These are phyloP conservation scores for Fraxinus ornus DNA, from an alignment of 305 asterid genomes.

Conservation along the genomic window DNA sequence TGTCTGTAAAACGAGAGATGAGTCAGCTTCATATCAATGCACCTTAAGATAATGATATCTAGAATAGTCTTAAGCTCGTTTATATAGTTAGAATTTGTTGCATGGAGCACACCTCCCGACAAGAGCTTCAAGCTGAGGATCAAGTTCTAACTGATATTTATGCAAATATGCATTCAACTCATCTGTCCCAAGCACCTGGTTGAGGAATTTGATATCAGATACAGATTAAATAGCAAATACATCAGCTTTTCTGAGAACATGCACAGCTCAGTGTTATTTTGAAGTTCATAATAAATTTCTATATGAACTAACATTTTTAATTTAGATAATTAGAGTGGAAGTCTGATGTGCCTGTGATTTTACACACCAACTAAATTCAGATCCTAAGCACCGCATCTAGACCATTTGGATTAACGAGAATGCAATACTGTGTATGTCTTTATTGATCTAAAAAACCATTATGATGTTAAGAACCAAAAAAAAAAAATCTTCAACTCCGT, in stretches of 20 bases:
- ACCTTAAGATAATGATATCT: background rate
- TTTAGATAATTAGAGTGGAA: background rate
- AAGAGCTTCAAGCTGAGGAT: constrained; percentile 82
- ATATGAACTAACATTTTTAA: background rate
- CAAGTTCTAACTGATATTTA: constrained; percentile 80
- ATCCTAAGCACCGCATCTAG: background rate
- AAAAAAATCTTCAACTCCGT: background rate
- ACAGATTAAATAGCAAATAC: background rate
- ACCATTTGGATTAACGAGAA: background rate
- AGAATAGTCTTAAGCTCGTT: background rate
- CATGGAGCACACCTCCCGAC: constrained; percentile 69
- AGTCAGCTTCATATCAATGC: background rate
- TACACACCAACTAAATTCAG: background rate
- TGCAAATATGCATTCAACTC: constrained; percentile 87
- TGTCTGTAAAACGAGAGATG: constrained; percentile 47
- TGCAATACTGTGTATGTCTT: background rate
- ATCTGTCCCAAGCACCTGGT: constrained; percentile 92
- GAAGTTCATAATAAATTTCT: background rate
- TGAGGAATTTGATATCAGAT: constrained; percentile 22
- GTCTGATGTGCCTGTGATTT: background rate
- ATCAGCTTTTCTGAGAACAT: background rate
- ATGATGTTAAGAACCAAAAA: constrained; percentile 2
- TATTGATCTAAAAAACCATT: background rate
- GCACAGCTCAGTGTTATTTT: background rate
- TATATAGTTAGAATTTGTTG: background rate